Evolutionary conservation across 1,284 basidiomycete genomes (phyloP).

Genomic region (Ceratobasidium sp.): DNA sequence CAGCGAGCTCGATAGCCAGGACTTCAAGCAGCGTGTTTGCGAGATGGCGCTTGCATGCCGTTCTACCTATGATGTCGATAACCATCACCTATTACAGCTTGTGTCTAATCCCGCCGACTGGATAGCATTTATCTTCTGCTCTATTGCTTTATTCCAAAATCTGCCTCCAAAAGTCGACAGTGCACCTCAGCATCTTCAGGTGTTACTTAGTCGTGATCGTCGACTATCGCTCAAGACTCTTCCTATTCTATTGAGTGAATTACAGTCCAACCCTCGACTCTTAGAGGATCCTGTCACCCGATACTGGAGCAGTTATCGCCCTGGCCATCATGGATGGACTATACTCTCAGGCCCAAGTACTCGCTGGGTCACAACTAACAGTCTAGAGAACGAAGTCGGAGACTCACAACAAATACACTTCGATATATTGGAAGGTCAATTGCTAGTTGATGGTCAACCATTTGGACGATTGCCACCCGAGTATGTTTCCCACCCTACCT

Average conservation of each 20-base stretch:
- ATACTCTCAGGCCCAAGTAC: background rate
- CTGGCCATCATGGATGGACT: background rate
- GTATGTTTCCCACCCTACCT: conserved; percentile 41
- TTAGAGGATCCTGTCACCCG: background rate
- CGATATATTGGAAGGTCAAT: conserved; percentile 32
- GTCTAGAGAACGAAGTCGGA: no score
- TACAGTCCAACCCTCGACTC: background rate
- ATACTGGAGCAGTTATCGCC: background rate
- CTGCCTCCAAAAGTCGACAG: conserved; percentile 12
- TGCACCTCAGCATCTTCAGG: background rate
- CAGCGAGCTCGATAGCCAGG: background rate
- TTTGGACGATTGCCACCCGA: conserved; percentile 41
- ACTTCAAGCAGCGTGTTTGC: conserved; percentile 33
- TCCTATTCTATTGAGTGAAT: background rate
- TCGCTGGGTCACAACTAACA: no score
- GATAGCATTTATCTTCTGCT: conserved; percentile 39
- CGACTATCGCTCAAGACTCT: conserved; percentile 19
- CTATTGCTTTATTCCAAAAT: conserved; percentile 40
- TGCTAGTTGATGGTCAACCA: conserved; percentile 44
- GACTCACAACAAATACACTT: conserved; percentile 39
- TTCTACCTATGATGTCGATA: conserved; percentile 44
- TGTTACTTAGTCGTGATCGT: conserved; percentile 19
- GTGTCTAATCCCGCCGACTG: conserved; percentile 23
- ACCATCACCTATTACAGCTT: background rate
- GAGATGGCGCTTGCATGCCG: conserved; percentile 44